Percentiles rank a stretch among this genome's conserved stretches.
Evolutionary conservation across 257 asterid species (phyloP).

Genomic region (Nicotiana benthamiana): DNA sequence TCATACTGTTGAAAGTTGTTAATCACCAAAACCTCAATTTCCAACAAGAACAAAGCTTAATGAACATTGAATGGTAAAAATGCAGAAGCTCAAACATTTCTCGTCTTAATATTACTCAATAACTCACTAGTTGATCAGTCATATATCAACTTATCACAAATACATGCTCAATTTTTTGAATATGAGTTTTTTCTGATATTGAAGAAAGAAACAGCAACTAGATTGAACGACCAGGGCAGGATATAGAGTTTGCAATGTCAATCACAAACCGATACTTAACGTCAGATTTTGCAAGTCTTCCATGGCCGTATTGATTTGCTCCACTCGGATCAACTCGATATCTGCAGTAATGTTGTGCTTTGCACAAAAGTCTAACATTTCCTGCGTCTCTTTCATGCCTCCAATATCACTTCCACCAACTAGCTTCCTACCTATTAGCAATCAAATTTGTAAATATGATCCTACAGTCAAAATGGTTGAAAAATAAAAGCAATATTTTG

Average conservation of each 20-base stretch:
- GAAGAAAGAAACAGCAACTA: not conserved
- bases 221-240: not conserved
- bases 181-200: not conserved
- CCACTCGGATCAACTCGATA: slow-evolving; percentile 40
- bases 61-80: too few species aligned
- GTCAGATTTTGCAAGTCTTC: slow-evolving; percentile 52
- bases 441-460: not conserved
- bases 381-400: slow-evolving; percentile 62
- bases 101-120: not conserved
- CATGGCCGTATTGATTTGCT: slow-evolving; percentile 39
- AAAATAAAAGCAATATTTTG: not conserved
- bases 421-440: slow-evolving; percentile 40
- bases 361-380: slow-evolving; percentile 59
- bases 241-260: slow-evolving; percentile 43
- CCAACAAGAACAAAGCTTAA: too few species aligned
- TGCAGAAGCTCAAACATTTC: too few species aligned
- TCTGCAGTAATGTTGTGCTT: slow-evolving; percentile 49
- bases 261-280: slow-evolving; percentile 65
- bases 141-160: not conserved
- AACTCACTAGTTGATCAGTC: not conserved
- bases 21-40: too few species aligned
- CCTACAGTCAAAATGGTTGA: not conserved
- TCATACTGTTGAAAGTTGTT: too few species aligned
- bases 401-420: slow-evolving; percentile 57
- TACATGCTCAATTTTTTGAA: not conserved